Conservation (phyloP, 495 filamentous ascomycete genomes). For the Usnea hakonensis region DNA sequence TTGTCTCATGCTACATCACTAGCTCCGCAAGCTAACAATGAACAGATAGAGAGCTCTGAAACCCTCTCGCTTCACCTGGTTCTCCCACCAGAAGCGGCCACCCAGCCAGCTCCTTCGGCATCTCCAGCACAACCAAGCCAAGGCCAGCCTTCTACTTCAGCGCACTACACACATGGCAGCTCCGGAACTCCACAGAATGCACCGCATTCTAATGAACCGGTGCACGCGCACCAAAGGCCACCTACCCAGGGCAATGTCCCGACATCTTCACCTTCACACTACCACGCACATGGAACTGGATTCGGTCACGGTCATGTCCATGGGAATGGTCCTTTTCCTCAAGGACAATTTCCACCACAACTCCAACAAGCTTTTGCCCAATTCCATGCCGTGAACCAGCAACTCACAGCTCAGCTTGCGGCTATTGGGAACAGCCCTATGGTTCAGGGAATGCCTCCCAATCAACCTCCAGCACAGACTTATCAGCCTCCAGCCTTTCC, state of each 20-base stretch:
- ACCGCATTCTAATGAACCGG: not conserved
- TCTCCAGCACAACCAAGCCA: not conserved
- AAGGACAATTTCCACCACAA: conserved; percentile 16
- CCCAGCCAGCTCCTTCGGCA: conserved; percentile 13
- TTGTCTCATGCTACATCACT: conserved; percentile 25
- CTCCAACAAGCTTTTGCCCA: conserved; percentile 19
- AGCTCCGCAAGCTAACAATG: not conserved
- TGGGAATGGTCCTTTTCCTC: conserved; percentile 8
- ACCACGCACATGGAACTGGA: conserved; percentile 10
- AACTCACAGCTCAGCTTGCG: conserved; percentile 17
- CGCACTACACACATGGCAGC: conserved; percentile 4
- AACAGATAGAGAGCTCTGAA: conserved; percentile 39
- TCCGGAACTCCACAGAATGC: not conserved
- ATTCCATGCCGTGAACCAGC: conserved; percentile 19
- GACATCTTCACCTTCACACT: not conserved
- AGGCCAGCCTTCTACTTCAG: not conserved
- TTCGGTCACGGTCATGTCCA: conserved; percentile 6
- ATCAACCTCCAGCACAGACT: conserved; percentile 13
- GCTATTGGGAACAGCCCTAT: conserved; percentile 13
- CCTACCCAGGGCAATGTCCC: conserved; percentile 1
- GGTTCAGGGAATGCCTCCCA: conserved; percentile 10
- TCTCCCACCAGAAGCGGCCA: conserved; percentile 32
- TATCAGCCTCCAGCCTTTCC: conserved; percentile 21
- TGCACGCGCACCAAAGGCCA: not conserved
- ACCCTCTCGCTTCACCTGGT: conserved; percentile 58